A percentile compares a stretch with the other conserved stretches of the same genome.
These are phyloP conservation scores for Plasmodium adleri DNA, from an alignment of 169 alveolate species.

Conservation along the genomic window DNA sequence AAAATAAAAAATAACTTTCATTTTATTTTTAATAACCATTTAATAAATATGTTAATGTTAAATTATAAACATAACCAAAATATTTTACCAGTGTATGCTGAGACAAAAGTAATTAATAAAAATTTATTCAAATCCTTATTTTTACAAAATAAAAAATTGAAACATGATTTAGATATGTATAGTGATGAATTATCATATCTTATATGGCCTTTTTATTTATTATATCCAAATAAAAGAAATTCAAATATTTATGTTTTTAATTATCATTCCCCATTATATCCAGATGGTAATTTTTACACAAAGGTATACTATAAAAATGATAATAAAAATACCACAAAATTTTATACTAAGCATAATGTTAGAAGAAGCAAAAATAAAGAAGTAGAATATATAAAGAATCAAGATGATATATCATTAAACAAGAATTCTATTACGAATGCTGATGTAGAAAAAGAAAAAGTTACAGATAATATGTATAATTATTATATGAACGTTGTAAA, in stretches of 20 bases:
- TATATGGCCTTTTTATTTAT: slow-evolving; percentile 60
- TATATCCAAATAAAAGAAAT: slow-evolving; percentile 29
- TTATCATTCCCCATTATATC: slow-evolving; percentile 61
- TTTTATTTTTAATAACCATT: slow-evolving; percentile 9
- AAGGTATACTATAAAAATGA: slow-evolving; percentile 1
- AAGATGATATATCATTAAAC: neutral
- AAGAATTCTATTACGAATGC: neutral
- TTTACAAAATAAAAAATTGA: slow-evolving; percentile 46
- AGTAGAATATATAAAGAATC: neutral
- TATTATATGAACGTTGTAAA: slow-evolving; percentile 21
- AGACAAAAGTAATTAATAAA: slow-evolving; percentile 20
- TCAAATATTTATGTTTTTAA: slow-evolving; percentile 45
- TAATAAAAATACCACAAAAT: neutral
- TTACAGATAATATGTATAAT: neutral
- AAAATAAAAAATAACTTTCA: slow-evolving; percentile 56
- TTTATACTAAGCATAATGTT: neutral
- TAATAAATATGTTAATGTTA: slow-evolving; percentile 27
- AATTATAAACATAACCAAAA: slow-evolving; percentile 65
- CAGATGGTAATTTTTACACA: slow-evolving; percentile 36
- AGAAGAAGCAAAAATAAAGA: neutral
- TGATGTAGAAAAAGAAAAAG: neutral
- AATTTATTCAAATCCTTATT: slow-evolving; percentile 45
- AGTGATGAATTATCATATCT: slow-evolving; percentile 35
- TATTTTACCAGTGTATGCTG: slow-evolving; percentile 27
- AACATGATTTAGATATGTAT: slow-evolving; percentile 46